A percentile compares a stretch with the other conserved stretches of the same genome.
Evolutionary conservation across 108 stramenopile genomes (phyloP).

Genomic region (Ochromonas danica): DNA sequence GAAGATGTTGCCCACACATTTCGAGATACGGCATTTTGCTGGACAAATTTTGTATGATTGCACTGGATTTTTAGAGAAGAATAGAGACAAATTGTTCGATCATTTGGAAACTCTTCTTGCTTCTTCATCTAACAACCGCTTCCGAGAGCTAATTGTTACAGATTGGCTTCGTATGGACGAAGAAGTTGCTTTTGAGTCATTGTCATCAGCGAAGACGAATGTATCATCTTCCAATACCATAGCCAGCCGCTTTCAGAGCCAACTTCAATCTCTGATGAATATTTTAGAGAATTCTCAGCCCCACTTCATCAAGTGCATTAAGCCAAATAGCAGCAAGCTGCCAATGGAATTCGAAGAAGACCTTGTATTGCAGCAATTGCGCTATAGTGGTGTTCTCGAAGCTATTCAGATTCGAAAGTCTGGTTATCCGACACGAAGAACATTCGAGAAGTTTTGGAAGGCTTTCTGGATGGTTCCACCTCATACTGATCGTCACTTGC

Average conservation of each 20-base stretch:
- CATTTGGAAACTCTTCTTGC: slow-evolving; percentile 68
- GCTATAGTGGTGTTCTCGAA: slow-evolving; percentile 58
- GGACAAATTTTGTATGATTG: slow-evolving; percentile 58
- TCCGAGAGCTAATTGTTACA: not conserved
- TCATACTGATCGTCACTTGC: not conserved
- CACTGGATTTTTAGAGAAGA: slow-evolving; percentile 63
- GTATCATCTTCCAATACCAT: no score
- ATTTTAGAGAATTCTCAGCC: slow-evolving; percentile 92
- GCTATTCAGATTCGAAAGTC: slow-evolving; percentile 49
- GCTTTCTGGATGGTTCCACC: not conserved
- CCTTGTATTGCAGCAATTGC: slow-evolving; percentile 54
- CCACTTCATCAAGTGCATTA: slow-evolving; percentile 97
- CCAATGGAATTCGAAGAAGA: slow-evolving; percentile 41
- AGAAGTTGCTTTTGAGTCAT: no score
- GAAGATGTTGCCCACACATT: slow-evolving; percentile 45
- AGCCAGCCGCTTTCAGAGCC: slow-evolving; percentile 60
- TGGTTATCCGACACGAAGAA: slow-evolving; percentile 47
- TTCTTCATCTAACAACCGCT: slow-evolving; percentile 27
- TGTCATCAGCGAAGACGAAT: no score
- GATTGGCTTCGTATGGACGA: no score
- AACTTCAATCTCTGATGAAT: slow-evolving; percentile 56
- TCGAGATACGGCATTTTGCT: slow-evolving; percentile 64
- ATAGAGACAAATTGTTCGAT: slow-evolving; percentile 58
- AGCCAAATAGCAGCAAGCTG: slow-evolving; percentile 66
- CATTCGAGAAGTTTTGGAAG: not conserved